Percentiles rank a stretch among this genome's conserved stretches.
phyloP scores from a whole-genome alignment of 2,329 filamentous ascomycete species.

The Chrysoporthe deuterocubensis region DNA sequence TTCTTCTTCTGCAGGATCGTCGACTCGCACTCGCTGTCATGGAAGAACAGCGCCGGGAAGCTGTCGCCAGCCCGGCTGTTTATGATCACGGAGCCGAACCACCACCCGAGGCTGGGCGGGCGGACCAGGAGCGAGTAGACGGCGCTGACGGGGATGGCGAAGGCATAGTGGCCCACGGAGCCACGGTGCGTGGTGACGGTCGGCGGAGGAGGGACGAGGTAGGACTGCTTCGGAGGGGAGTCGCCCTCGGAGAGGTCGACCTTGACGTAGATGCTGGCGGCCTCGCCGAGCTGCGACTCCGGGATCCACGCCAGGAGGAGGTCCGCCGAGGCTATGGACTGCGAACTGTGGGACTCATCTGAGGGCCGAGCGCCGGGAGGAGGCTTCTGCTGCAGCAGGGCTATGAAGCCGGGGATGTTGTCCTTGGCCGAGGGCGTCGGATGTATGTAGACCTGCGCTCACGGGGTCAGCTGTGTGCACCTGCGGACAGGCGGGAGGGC shows the following conservation, averaged over 20 bases:
- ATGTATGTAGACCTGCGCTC: constrained; percentile 84
- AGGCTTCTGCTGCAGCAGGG: constrained; percentile 86
- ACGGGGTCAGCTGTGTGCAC: constrained; percentile 17
- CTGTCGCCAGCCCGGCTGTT: constrained; percentile 90
- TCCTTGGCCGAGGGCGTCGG: constrained; percentile 91
- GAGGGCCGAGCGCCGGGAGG: constrained; percentile 45
- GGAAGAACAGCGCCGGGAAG: constrained; percentile 95
- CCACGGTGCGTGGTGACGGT: constrained; percentile 77
- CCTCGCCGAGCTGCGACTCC: constrained; percentile 84
- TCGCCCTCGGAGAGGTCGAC: constrained; percentile 86
- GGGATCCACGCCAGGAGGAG: constrained; percentile 93
- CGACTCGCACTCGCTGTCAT: constrained; percentile 94
- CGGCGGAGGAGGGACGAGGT: constrained; percentile 89
- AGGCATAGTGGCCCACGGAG: constrained; percentile 80
- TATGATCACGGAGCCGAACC: constrained; percentile 95
- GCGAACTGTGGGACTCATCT: constrained; percentile 45
- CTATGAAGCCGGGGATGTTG: constrained; percentile 93
- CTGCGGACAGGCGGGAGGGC: background rate
- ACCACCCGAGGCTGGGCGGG: constrained; percentile 94
- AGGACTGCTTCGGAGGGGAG: constrained; percentile 81
- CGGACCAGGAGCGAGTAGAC: constrained; percentile 90
- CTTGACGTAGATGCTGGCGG: constrained; percentile 89
- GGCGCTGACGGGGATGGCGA: constrained; percentile 86
- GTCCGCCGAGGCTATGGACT: constrained; percentile 63
- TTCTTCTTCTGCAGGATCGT: constrained; percentile 94